Base-by-base conservation (phyloP, 495 filamentous ascomycete species). In the Paragyromitra xinjiangensis region DNA sequence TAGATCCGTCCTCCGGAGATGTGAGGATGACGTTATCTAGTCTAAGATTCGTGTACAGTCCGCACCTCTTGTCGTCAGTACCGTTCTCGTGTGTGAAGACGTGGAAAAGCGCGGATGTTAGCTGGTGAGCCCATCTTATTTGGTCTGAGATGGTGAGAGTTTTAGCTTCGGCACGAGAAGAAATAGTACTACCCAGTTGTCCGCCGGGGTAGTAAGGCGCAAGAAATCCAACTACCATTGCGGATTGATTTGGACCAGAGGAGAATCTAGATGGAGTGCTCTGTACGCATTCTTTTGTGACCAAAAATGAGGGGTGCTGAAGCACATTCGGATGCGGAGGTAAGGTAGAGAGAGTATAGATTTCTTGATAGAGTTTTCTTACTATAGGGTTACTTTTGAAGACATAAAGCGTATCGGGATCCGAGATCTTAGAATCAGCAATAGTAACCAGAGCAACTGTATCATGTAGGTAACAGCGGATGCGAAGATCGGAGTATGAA, bases 201-300 rank as follows among this genome's bases (percentile, higher is more conserved):
- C 58, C 69, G 6, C 12, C 29, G 4, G 58, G 26, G 34, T 71
- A 44, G 6, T 53, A 71, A 9, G 58, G 69, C 9, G 69, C 53
- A 22, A 71, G 69, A 40, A 64, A 71, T 8, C 69, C 59, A 62
- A 71, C 53, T 16, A 71, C 40, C 3, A 42, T 58, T 40, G 50
- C 11, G 4, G 69, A 40, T 39, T 58, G 56, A 14, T 71, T 19
- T 1, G 40, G 51, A 4, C 53, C 1, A 19, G 40, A 55, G 1
- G 34, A 11, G 12, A 26, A 71, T n/a, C 58, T 58, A 16, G 58
- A 58, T 16, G 63, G 44, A 9, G 16, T 19, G 16, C n/a, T 56
- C 9, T 40, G 53, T 0, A 63, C 11, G 2, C 58, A 63, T 11
- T 39, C 16, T 29, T 40, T 71, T 22, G 69, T 71, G 4, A 64